Evolutionary conservation across 1,139 yeast species (phyloP).

Genomic region (Geotrichum reessii): DNA sequence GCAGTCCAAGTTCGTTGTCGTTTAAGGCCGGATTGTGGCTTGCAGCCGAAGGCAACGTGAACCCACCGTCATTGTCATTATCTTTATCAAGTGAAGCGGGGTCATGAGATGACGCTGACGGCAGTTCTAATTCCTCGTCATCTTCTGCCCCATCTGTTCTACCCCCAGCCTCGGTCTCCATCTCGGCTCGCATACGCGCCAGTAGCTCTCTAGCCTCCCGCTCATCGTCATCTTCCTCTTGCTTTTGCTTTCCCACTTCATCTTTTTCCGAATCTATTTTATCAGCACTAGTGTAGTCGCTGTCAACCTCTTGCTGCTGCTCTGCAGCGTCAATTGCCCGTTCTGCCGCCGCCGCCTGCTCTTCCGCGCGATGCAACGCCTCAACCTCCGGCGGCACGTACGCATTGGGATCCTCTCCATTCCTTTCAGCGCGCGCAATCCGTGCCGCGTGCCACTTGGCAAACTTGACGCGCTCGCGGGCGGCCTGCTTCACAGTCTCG

Average conservation of each 20-base stretch:
- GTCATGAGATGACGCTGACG: constrained; percentile 20
- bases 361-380: constrained; percentile 27
- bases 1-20: neutral
- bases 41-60: constrained; percentile 12
- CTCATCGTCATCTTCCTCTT: constrained; percentile 6
- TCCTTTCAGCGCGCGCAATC: constrained; percentile 44
- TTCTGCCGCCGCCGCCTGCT: constrained; percentile 30
- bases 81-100: constrained; percentile 4
- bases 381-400: constrained; percentile 27
- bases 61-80: neutral
- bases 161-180: neutral
- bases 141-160: constrained; percentile 2
- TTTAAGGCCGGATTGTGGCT: constrained; percentile 1
- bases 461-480: constrained; percentile 44
- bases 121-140: constrained; percentile 11
- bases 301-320: constrained; percentile 33
- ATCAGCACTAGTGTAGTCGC: constrained; percentile 24
- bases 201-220: constrained; percentile 9
- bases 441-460: constrained; percentile 56
- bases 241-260: neutral
- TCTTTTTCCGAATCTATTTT: too few species aligned
- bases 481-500: constrained; percentile 27
- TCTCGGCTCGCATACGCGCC: constrained; percentile 7
- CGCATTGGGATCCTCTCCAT: constrained; percentile 50
- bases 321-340: constrained; percentile 33